Percentiles rank a stretch among this genome's conserved stretches.
phyloP scores from a whole-genome alignment of 352 stramenopile genomes.

The Phytopythium boreale region DNA sequence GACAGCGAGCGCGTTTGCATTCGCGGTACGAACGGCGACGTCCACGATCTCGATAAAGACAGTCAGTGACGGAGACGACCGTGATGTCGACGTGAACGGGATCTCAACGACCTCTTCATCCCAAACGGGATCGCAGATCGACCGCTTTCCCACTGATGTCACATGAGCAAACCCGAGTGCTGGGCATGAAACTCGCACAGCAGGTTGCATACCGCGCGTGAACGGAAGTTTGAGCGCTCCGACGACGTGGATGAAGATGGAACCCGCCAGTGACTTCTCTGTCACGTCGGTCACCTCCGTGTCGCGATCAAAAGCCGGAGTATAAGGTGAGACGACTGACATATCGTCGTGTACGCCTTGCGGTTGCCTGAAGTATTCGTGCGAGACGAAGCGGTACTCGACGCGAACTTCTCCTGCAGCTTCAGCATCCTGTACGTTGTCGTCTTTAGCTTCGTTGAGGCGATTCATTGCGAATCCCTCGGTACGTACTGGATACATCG shows the following conservation, averaged over 20 bases:
- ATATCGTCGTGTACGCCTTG: slow-evolving; percentile 9
- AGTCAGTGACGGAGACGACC: not conserved
- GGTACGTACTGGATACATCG: slow-evolving; percentile 22
- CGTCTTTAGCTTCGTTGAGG: not conserved
- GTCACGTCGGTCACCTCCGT: not conserved
- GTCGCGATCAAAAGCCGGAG: not conserved
- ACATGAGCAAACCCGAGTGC: slow-evolving; percentile 12
- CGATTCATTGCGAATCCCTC: no score
- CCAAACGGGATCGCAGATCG: slow-evolving; percentile 31
- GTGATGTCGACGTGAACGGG: slow-evolving; percentile 11
- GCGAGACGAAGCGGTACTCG: slow-evolving; percentile 47
- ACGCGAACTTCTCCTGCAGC: slow-evolving; percentile 34
- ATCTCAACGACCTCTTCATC: slow-evolving; percentile 21
- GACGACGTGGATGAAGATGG: slow-evolving; percentile 31
- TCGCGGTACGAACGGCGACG: slow-evolving; percentile 30
- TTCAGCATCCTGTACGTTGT: slow-evolving; percentile 7
- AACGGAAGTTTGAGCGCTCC: slow-evolving; percentile 24
- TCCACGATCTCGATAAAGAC: slow-evolving; percentile 42
- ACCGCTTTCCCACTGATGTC: slow-evolving; percentile 28
- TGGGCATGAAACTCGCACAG: slow-evolving; percentile 19
- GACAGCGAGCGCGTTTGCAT: slow-evolving; percentile 27
- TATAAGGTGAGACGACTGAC: slow-evolving; percentile 1
- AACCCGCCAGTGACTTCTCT: slow-evolving; percentile 12
- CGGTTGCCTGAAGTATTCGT: slow-evolving; percentile 21
- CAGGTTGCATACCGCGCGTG: slow-evolving; percentile 36